Evolutionary conservation across 768 basidiomycete species (phyloP), one percentile per base, ranked within the genome.

Genomic region (Trametes sanguinea): DNA sequence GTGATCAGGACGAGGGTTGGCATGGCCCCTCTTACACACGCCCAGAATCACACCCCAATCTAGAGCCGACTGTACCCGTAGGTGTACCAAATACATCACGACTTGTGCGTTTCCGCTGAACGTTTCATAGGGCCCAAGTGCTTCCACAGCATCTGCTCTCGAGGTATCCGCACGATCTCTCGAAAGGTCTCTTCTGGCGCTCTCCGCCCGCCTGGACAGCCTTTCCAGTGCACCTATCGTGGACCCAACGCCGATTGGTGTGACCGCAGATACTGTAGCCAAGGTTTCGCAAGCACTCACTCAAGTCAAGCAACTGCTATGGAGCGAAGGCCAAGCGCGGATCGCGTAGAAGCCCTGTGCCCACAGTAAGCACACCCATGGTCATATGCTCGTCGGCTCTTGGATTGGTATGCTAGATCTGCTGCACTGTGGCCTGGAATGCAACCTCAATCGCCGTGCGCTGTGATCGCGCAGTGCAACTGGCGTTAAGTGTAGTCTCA

Each of bases 231-330:
- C 71, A 35, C 67, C 73, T 8, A 64, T 65, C 42, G 57, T 77
- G 17, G 87, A 90, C 68, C 76, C 80, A 35, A 53, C 68, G 27
- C 75, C 80, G 4, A 81, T 92, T 51, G 81, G 79, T 43, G 73
- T 76, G 48, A 83, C 82, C 14, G 88, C 89, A n/a, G 88, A 90
- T 64, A 82, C 87, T 1, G 87, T 92, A 33, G 72, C 76, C 45
- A 89, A 89, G 69, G 83, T 88, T 7, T 78, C 83, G 1, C 80
- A 82, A 60, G 88, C 89, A 6, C 74, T 91, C 62, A 74, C 75
- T 8, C 81, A 87, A 60, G 81, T 90, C 55, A 83, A 80, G 60
- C 79, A 84, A 57, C 73, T 90, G 54, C 83, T 84, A 61, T 76
- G 77, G 76, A 79, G 75, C 66, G 78, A 82, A 74, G 72, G 54